A percentile compares a stretch with the other conserved stretches of the same genome.
Conservation (phyloP, 768 basidiomycete genomes). For the Coprinopsis marcescibilis region DNA sequence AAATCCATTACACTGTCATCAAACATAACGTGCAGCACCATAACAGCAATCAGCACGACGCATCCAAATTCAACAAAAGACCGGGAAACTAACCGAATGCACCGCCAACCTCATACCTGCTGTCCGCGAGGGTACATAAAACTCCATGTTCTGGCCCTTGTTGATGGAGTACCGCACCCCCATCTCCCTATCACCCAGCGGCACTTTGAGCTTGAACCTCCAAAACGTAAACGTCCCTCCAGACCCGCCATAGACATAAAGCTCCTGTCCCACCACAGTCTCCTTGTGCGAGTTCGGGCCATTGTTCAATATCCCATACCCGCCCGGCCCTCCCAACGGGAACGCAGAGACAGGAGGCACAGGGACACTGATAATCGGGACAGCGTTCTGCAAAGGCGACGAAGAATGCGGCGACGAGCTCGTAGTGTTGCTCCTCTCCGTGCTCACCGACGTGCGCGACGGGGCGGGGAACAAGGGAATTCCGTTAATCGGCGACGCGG, state of each 20-base stretch:
- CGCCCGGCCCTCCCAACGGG: slow-evolving; percentile 14
- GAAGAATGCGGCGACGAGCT: background rate
- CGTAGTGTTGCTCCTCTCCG: background rate
- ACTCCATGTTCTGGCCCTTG: slow-evolving; percentile 66
- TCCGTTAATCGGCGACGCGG: slow-evolving; percentile 17
- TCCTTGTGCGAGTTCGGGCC: slow-evolving; percentile 32
- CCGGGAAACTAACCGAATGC: slow-evolving; percentile 55
- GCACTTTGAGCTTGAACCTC: slow-evolving; percentile 85
- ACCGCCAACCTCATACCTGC: slow-evolving; percentile 92
- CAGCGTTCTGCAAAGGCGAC: background rate
- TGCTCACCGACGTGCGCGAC: slow-evolving; percentile 5
- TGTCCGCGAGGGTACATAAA: slow-evolving; percentile 72
- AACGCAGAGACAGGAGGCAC: slow-evolving; percentile 6
- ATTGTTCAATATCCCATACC: slow-evolving; percentile 15
- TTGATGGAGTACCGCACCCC: slow-evolving; percentile 79
- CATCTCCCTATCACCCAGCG: slow-evolving; percentile 67
- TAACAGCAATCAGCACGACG: background rate
- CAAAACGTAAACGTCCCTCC: slow-evolving; percentile 87
- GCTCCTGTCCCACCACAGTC: slow-evolving; percentile 54
- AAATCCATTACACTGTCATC: slow-evolving; percentile 75
- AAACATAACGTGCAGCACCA: background rate
- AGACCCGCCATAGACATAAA: slow-evolving; percentile 60
- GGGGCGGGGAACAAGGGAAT: slow-evolving; percentile 10
- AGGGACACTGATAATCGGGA: background rate
- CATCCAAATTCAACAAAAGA: background rate